These are phyloP conservation scores for Aspergillaceae sp. DNA, from an alignment of 2,329 filamentous ascomycete species.

Conservation along the genomic window DNA sequence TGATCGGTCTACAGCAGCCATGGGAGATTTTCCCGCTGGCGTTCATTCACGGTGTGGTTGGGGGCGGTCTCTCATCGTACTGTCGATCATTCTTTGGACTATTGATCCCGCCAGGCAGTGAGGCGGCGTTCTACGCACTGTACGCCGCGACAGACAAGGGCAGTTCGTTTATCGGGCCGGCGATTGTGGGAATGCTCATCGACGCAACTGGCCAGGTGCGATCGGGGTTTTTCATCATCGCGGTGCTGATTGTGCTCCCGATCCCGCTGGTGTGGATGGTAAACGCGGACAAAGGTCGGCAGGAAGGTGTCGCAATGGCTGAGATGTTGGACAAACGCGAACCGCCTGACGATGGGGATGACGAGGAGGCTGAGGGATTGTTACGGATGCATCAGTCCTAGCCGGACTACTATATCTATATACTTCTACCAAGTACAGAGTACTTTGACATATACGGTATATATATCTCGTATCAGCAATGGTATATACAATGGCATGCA, in stretches of 20 bases:
- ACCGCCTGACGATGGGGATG: constrained; percentile 5
- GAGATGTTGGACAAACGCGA: constrained; percentile 11
- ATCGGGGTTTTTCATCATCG: constrained; percentile 82
- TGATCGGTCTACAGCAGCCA: constrained; percentile 70
- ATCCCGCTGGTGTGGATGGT: constrained; percentile 74
- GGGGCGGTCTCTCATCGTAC: constrained; percentile 77
- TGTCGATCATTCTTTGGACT: constrained; percentile 81
- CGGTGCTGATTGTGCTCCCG: constrained; percentile 67
- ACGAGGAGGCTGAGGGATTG: constrained; percentile 23
- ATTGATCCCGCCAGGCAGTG: constrained; percentile 78
- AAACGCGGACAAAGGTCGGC: constrained; percentile 30
- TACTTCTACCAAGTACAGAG: no score
- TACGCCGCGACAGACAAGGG: constrained; percentile 95
- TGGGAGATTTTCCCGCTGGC: constrained; percentile 92
- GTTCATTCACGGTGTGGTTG: constrained; percentile 75
- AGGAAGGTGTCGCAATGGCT: constrained; percentile 25
- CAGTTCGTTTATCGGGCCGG: constrained; percentile 78
- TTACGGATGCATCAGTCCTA: constrained; percentile 9
- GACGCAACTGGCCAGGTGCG: constrained; percentile 67
- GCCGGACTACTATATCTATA: not conserved
- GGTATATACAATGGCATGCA: no score
- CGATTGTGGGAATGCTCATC: constrained; percentile 80
- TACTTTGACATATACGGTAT: no score
- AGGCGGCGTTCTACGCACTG: constrained; percentile 86
- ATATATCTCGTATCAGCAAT: no score